Base-by-base conservation (phyloP, 2,329 filamentous ascomycete species). In the Xylariaceae sp. region DNA sequence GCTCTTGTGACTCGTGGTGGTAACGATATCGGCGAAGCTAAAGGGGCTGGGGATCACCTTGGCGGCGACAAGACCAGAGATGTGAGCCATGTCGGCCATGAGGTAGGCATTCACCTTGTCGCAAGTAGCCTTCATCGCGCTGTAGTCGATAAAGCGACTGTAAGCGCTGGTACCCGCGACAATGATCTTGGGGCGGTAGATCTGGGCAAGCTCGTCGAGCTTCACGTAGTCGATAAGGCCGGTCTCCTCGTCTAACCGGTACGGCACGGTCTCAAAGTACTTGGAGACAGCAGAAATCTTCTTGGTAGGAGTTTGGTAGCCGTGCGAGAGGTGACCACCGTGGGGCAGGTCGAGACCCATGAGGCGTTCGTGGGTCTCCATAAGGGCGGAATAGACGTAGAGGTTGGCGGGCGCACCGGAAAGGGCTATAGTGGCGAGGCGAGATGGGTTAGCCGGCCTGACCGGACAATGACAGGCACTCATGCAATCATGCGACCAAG, bases 211-310 rank as follows among this genome's bases (percentile, higher is more conserved):
- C 74, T 95, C 87, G 76, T 96, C 92, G 56, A 99, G 83, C 73
- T 88, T 88, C 71, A 90, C 87, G 76, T 99, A 99, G 80, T 99
- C 92, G 71, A 99, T 99, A 68, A 93, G 81, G 61, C 94, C 94
- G 4, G 93, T 97, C 64, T 87, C 82, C 72, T 95, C 89, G 78
- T 97, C 86, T 57, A 97, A 83, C 61, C 91, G 88, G 81, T 99
- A 99, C 4, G 94, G 94, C 64, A 99, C 80, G 42, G 94, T 99
- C 80, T 99, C 94, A 74, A 99, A 99, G 80, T 99, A 99, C 74
- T 96, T 97, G 59, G 93, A 97, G 66, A 99, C 87, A 70, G 92
- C 92, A n/a, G 93, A 97, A 74, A 99, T 97, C 83, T 92, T 93
- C 76, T 88, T 91, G 56, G 88, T 88, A 2, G 94, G 91, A 17